Evolutionary conservation across 2,329 filamentous ascomycete genomes (phyloP), one percentile per base, ranked within the genome.

Genomic region (Penicillium sp.): DNA sequence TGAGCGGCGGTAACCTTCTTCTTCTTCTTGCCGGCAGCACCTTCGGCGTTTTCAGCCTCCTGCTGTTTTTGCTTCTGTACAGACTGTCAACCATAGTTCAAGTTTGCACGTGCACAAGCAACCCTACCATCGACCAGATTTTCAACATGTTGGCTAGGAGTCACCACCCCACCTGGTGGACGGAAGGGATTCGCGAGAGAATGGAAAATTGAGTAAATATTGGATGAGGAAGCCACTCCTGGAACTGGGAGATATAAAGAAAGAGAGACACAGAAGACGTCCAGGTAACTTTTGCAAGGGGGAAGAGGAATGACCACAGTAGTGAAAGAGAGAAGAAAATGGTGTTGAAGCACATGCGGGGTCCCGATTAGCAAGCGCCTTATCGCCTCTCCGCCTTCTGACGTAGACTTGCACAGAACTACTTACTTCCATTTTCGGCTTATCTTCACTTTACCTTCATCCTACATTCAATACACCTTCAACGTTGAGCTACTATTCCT

Each of bases 1-100:
- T 97, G 91, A 46, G 93, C 93, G 14, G 93, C 89, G 18, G 93
- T 97, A 58, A 99, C 91, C 79, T 96, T 97, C 82, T 96, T 97
- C 82, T 96, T 97, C 78, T 90, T 95, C 46, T 84, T 86, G 37
- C 83, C 79, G 29, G 80, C 82, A 60, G 87, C 85, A 50, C 88
- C 89, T 64, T 91, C 89, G 60, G 91, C 89, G 65, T 89, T 91
- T 75, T 95, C 88, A 75, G 95, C 89, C 79, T 96, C 89, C 79
- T 96, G 88, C 75, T 96, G 93, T 77, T 95, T 91, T 86, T 95
- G 73, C 65, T 74, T 69, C 65, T 71, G 45, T 53, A 43, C 10
- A 27, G 1, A 14, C 18, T 66, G 37, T 73, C 46, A 61, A 50
- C 12, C 3, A 18, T 12, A 34, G 12, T 27, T 16, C 34, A 2